Percentiles rank a stretch among this genome's conserved stretches.
Evolutionary conservation across 768 basidiomycete genomes (phyloP).

Genomic region (Russula vinacea): DNA sequence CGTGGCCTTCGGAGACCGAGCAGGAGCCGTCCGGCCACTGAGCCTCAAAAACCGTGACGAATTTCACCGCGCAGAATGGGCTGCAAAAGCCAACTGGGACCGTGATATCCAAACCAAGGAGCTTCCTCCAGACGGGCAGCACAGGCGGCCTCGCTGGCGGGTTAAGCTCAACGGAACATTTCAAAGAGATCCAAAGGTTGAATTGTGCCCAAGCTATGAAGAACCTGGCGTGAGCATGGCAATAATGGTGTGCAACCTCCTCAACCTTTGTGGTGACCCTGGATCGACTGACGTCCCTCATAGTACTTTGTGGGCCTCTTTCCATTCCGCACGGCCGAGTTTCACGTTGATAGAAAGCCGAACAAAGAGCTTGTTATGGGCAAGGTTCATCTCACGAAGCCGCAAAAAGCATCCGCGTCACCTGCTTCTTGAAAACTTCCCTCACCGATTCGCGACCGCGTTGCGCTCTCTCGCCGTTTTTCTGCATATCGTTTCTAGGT

Average conservation of each 20-base stretch:
- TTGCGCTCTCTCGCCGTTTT: neutral
- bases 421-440: neutral
- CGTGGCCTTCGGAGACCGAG: conserved; percentile 22
- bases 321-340: conserved; percentile 1
- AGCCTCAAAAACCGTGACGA: neutral
- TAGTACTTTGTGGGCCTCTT: conserved; percentile 19
- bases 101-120: neutral
- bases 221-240: neutral
- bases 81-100: conserved; percentile 18
- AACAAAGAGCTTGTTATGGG: conserved; percentile 12
- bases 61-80: conserved; percentile 12
- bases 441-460: neutral
- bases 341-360: neutral
- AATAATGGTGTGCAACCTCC: conserved; percentile 16
- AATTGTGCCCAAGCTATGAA: conserved; percentile 16
- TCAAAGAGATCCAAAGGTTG: neutral
- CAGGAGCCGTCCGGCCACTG: neutral
- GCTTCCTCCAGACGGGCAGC: neutral
- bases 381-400: conserved; percentile 4
- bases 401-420: neutral
- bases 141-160: conserved; percentile 12
- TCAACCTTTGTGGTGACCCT: neutral
- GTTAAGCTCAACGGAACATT: conserved; percentile 15
- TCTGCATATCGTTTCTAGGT: neutral
- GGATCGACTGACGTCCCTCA: neutral